A percentile compares a stretch with the other conserved stretches of the same genome.
Evolutionary conservation across 2,329 filamentous ascomycete genomes (phyloP).

Genomic region (Botrytis tulipae): DNA sequence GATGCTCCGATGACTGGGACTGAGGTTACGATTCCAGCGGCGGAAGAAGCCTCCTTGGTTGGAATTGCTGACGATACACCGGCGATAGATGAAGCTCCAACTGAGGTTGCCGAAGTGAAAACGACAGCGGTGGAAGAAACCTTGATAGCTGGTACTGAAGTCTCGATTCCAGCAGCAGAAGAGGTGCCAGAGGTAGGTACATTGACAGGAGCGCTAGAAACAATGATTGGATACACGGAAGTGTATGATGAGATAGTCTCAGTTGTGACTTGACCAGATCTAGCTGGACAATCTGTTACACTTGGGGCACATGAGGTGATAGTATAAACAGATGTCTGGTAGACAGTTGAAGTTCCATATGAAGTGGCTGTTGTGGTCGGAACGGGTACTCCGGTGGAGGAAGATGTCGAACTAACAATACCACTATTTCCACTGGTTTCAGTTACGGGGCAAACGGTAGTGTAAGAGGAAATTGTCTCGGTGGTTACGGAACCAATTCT

Average conservation of each 20-base stretch:
- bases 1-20: neutral
- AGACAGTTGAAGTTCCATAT: conserved; percentile 47
- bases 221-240: conserved; percentile 38
- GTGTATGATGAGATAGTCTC: conserved; percentile 46
- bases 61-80: neutral
- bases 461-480: conserved; percentile 41
- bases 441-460: conserved; percentile 42
- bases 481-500: conserved; percentile 36
- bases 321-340: conserved; percentile 50
- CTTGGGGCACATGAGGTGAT: conserved; percentile 50
- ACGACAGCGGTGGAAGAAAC: neutral
- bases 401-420: conserved; percentile 6
- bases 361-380: conserved; percentile 13
- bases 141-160: neutral
- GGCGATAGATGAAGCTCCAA: neutral
- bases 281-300: conserved; percentile 52
- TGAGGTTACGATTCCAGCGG: too few species aligned
- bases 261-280: conserved; percentile 41
- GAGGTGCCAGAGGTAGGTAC: neutral
- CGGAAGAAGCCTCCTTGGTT: neutral
- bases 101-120: too few species aligned
- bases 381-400: neutral
- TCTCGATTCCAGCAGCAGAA: neutral
- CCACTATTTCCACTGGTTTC: conserved; percentile 32
- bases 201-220: conserved; percentile 6